These are phyloP conservation scores for Plenodomus tracheiphilus DNA, from an alignment of 2,329 filamentous ascomycete species.

Conservation along the genomic window DNA sequence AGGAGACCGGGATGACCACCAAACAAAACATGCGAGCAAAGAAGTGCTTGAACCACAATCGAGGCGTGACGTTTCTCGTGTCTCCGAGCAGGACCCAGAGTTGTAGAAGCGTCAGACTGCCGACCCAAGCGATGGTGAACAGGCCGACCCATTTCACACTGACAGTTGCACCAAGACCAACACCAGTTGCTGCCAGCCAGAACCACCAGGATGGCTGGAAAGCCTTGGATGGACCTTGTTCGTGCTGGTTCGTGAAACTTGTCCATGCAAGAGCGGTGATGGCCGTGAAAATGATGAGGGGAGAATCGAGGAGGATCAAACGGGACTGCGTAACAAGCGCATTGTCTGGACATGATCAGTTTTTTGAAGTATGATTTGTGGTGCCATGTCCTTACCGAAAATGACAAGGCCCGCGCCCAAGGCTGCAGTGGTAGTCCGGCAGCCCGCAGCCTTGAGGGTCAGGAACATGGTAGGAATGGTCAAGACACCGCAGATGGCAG, in stretches of 20 bases:
- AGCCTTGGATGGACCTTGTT: conserved; percentile 84
- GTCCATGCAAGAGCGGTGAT: conserved; percentile 88
- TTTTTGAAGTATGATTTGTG: background rate
- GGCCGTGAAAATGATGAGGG: conserved; percentile 89
- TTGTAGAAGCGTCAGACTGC: conserved; percentile 84
- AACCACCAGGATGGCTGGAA: conserved; percentile 97
- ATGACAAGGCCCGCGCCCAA: conserved; percentile 86
- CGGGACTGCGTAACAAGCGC: conserved; percentile 93
- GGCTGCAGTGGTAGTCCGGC: conserved; percentile 80
- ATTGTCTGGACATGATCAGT: conserved; percentile 68
- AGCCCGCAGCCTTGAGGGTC: conserved; percentile 87
- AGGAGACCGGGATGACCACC: conserved; percentile 82
- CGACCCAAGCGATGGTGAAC: conserved; percentile 98
- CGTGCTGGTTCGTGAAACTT: conserved; percentile 95
- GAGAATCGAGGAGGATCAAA: conserved; percentile 93
- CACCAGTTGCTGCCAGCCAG: conserved; percentile 85
- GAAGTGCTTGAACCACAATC: conserved; percentile 91
- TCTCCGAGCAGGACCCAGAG: conserved; percentile 95
- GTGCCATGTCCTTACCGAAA: conserved; percentile 66
- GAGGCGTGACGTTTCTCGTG: conserved; percentile 78
- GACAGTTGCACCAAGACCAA: conserved; percentile 84
- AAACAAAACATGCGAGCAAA: conserved; percentile 88
- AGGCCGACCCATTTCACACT: conserved; percentile 99
- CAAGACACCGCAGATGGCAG: conserved; percentile 84
- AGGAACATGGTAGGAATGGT: conserved; percentile 92